A percentile compares a stretch with the other conserved stretches of the same genome.
Evolutionary conservation across 805 yeast species (phyloP).

Genomic region (Starmera quercuum): DNA sequence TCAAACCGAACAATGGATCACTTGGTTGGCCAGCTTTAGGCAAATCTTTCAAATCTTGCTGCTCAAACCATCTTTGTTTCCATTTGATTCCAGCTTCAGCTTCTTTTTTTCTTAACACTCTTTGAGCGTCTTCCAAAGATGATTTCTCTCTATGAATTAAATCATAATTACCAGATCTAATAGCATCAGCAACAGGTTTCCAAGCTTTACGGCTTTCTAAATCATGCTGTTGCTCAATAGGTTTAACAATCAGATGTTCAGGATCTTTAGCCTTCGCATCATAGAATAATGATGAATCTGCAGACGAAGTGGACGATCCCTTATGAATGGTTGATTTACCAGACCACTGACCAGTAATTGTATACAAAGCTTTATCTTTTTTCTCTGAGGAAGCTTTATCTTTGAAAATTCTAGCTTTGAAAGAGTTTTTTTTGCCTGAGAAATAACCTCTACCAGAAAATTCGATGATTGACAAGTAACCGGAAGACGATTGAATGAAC

Average conservation of each 20-base stretch:
- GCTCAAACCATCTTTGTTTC: constrained; percentile 79
- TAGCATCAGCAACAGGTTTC: constrained; percentile 84
- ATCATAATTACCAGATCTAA: constrained; percentile 66
- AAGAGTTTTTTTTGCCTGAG: constrained; percentile 88
- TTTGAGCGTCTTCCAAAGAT: constrained; percentile 74
- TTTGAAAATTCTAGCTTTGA: constrained; percentile 74
- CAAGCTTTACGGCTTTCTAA: constrained; percentile 88
- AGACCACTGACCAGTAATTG: constrained; percentile 91
- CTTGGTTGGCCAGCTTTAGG: constrained; percentile 21
- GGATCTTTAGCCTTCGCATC: constrained; percentile 47
- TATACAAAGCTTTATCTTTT: constrained; percentile 59
- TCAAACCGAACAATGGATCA: constrained; percentile 33
- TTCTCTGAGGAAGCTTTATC: constrained; percentile 42
- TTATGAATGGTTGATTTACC: constrained; percentile 57
- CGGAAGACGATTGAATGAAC: constrained; percentile 76
- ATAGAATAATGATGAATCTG: constrained; percentile 47
- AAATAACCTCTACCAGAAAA: constrained; percentile 93
- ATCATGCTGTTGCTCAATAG: constrained; percentile 69
- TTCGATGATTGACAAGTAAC: constrained; percentile 66
- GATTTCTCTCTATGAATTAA: constrained; percentile 70
- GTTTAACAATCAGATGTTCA: constrained; percentile 64
- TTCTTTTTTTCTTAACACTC: constrained; percentile 74
- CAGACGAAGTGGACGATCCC: constrained; percentile 42
- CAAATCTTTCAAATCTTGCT: constrained; percentile 29
- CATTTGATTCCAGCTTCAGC: constrained; percentile 54